These are phyloP conservation scores for Alternaria novae-zelandiae DNA, from an alignment of 2,329 filamentous ascomycete species.

Conservation along the genomic window DNA sequence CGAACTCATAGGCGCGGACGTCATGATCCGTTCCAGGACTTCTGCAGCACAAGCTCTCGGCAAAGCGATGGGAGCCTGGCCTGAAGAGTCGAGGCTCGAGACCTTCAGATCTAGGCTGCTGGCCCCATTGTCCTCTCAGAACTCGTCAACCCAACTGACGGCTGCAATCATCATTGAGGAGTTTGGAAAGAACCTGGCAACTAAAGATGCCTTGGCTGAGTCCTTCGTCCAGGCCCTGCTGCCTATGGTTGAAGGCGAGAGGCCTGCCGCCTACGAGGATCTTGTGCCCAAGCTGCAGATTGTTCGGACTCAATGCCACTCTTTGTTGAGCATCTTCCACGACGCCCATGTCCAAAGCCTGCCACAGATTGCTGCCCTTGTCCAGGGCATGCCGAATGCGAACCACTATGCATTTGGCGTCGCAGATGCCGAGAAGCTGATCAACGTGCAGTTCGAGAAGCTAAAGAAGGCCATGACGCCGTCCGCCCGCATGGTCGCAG, in stretches of 20 bases:
- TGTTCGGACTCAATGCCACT: constrained; percentile 88
- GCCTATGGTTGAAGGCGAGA: constrained; percentile 79
- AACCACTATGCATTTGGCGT: constrained; percentile 93
- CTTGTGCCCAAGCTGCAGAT: constrained; percentile 89
- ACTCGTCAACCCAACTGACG: constrained; percentile 85
- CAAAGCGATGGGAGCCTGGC: constrained; percentile 78
- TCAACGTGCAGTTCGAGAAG: constrained; percentile 83
- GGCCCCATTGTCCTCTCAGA: constrained; percentile 72
- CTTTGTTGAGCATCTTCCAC: constrained; percentile 87
- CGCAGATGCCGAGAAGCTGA: constrained; percentile 83
- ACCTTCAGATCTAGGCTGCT: constrained; percentile 71
- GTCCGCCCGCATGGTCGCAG: constrained; percentile 83
- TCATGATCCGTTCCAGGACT: constrained; percentile 87
- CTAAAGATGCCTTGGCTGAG: constrained; percentile 58
- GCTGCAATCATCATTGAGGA: constrained; percentile 87
- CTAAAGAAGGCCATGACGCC: constrained; percentile 89
- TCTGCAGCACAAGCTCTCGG: constrained; percentile 86
- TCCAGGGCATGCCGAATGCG: constrained; percentile 90
- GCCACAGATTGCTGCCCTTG: constrained; percentile 83
- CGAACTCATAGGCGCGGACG: constrained; percentile 89
- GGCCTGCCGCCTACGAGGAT: constrained; percentile 84
- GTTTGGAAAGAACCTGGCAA: constrained; percentile 67
- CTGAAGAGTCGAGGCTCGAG: constrained; percentile 63
- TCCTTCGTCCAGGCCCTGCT: constrained; percentile 71
- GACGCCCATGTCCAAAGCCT: constrained; percentile 68